Evolutionary conservation across 2,329 filamentous ascomycete species (phyloP).

Genomic region (Colletotrichum acutatum): DNA sequence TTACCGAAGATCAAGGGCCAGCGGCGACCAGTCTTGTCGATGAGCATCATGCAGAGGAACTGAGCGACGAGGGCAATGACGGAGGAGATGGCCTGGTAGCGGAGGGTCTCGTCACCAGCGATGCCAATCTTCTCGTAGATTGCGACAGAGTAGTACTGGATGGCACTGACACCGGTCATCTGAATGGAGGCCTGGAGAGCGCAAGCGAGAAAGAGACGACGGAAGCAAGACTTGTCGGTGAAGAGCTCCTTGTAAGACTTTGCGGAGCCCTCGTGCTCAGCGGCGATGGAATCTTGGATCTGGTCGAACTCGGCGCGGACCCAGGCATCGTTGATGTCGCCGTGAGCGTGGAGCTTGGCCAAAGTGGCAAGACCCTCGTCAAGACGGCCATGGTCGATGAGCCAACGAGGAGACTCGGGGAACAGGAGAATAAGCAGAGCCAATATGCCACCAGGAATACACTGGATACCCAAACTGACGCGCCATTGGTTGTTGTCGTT

Average conservation of each 20-base stretch:
- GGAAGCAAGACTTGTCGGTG: constrained; percentile 70
- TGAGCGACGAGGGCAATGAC: constrained; percentile 77
- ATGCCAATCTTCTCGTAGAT: constrained; percentile 80
- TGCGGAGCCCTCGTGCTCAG: constrained; percentile 75
- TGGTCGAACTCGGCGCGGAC: constrained; percentile 78
- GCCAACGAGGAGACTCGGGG: constrained; percentile 79
- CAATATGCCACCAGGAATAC: constrained; percentile 73
- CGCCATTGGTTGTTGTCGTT: constrained; percentile 48
- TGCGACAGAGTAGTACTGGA: constrained; percentile 78
- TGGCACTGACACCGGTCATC: constrained; percentile 56
- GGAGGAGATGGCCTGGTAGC: constrained; percentile 81
- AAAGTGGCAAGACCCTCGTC: constrained; percentile 75
- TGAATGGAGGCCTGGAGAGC: constrained; percentile 48
- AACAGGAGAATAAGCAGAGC: constrained; percentile 75
- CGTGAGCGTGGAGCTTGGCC: constrained; percentile 76
- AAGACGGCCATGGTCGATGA: constrained; percentile 76
- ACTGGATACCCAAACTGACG: constrained; percentile 72
- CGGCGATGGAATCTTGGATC: constrained; percentile 73
- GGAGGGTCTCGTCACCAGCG: constrained; percentile 69
- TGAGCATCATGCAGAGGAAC: constrained; percentile 73
- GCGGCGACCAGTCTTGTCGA: constrained; percentile 77
- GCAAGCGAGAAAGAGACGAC: constrained; percentile 76
- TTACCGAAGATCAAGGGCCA: constrained; percentile 80
- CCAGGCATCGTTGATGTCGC: constrained; percentile 73
- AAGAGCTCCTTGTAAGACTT: constrained; percentile 79